Evolutionary conservation across 192 early-diverging fungal species (phyloP), one percentile per base, ranked within the genome.

Genomic region (Allomyces javanicus): DNA sequence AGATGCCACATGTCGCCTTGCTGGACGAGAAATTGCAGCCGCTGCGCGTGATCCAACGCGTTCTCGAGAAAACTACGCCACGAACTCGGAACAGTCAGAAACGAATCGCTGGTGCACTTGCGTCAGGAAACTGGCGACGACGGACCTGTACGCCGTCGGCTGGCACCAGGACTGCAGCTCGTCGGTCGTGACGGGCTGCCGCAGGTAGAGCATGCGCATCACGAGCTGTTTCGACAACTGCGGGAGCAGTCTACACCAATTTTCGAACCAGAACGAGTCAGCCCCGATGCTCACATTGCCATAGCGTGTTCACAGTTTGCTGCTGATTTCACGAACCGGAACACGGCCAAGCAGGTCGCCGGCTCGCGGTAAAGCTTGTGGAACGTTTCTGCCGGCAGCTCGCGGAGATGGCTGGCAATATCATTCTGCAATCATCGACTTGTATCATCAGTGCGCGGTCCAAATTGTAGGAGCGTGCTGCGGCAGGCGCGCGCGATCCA

Each of bases 311-410:
- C 43, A 69, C 58, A 26, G 10, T 65, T 58, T 12, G 44, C 10
- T 44, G 23, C 3, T 26, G 58, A 21, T 21, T 63, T 26, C 21
- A 1, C 24, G 50, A 70, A 87, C 88, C 93, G 81, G 63, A 95
- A 89, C 55, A 94, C 87, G 24, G 91, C 91, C 25, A 95, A 81
- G 72, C 92, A 95, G 67, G 94, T 93, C 40, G 92, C 89, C 11
- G 94, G 92, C 62, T 90, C 89, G 44, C 84, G 78, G 68, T 92
- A 97, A 24, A 97, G 79, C 0, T 85, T 74, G 25, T 86, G 81
- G 70, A 90, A 84, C 27, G 86, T 91, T 67, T 79, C 75, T 25
- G 78, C 72, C 1, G 89, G 88, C 44, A 97, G 80, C 9, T 40
- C 33, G 7, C 33, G 33, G 9, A 40, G 33, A 40, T 40, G 33